Evolutionary conservation across 306 rosid species (phyloP), one percentile per base, ranked within the genome.

Genomic region (Glycyrrhiza uralensis): DNA sequence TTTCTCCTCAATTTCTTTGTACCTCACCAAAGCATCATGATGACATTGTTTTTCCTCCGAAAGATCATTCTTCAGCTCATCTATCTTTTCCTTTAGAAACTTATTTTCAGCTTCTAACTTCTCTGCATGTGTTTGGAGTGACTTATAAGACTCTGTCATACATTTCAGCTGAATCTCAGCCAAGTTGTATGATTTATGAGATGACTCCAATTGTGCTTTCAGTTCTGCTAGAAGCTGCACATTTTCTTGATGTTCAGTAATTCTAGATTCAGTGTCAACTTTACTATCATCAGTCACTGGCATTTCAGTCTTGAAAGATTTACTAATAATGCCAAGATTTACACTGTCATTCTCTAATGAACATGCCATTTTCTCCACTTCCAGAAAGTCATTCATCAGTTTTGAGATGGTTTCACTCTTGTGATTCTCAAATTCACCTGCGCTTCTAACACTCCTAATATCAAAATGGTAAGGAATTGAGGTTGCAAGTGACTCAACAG

Each of bases 301-400:
- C 32, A 65, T 42, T 23, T 58, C 77, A 36, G 17, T 79, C 55
- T 55, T 64, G 58, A 36, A 24, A 5, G 64, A n/a, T n/a, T n/a
- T n/a, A 29, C 23, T 23, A 24, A 26, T 22, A 35, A 51, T 0
- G 0, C 14, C n/a, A 38, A 38, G 65, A 70, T n/a, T n/a, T n/a
- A n/a, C 82, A 68, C 81, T 82, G 18, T 75, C 86, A 51, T 83
- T 87, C 51, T 82, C 81, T 26, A 96, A 76, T 55, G 86, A 76
- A 79, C 91, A 84, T 15, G 96, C 93, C 86, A 93, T 83, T 81
- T 88, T 90, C 83, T 93, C 98, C 89, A 93, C 87, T 84, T 93
- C 98, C 63, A 90, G 81, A 85, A 93, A 93, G 83, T 93, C 98
- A 51, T 93, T 88, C 98, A 93, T 93, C 70, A 93, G 86, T 63